These are phyloP conservation scores for Ustilago sp. DNA, from an alignment of 1,284 basidiomycete species.

Conservation along the genomic window DNA sequence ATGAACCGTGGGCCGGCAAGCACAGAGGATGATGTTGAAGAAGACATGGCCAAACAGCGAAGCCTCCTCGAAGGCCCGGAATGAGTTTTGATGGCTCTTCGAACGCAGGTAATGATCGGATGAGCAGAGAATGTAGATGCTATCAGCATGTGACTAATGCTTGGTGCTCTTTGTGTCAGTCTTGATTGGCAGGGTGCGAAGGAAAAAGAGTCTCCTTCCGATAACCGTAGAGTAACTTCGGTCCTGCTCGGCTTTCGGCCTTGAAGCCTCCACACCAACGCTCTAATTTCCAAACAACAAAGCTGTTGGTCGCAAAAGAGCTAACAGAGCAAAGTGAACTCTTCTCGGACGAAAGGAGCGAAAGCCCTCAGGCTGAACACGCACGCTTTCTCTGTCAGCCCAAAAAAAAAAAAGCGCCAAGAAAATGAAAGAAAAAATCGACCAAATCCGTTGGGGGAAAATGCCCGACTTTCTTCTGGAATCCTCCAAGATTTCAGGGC, in stretches of 20 bases:
- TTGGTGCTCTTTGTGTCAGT: not conserved
- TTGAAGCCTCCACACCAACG: slow-evolving; percentile 27
- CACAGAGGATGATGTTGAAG: not conserved
- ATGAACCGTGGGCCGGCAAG: slow-evolving; percentile 39
- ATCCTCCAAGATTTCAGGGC: slow-evolving; percentile 4
- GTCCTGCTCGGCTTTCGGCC: too few relatives aligned
- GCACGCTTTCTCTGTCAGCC: not conserved
- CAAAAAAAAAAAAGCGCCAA: not conserved
- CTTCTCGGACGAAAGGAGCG: too few relatives aligned
- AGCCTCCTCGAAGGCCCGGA: not conserved
- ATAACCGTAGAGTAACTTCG: not conserved
- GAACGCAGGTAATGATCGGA: not conserved
- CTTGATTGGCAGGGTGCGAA: not conserved
- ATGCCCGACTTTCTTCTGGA: slow-evolving; percentile 8
- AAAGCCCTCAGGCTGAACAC: too few relatives aligned
- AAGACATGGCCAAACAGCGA: slow-evolving; percentile 1
- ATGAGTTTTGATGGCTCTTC: not conserved
- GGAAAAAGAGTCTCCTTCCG: not conserved
- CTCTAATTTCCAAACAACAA: not conserved
- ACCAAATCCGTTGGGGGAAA: slow-evolving; percentile 4
- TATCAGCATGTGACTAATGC: not conserved
- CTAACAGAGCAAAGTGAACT: too few relatives aligned
- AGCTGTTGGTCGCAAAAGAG: too few relatives aligned
- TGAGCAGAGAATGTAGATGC: not conserved
- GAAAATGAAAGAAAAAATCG: not conserved